Conservation (phyloP, 495 filamentous ascomycete species). For the Saxophila tyrrhenica region DNA sequence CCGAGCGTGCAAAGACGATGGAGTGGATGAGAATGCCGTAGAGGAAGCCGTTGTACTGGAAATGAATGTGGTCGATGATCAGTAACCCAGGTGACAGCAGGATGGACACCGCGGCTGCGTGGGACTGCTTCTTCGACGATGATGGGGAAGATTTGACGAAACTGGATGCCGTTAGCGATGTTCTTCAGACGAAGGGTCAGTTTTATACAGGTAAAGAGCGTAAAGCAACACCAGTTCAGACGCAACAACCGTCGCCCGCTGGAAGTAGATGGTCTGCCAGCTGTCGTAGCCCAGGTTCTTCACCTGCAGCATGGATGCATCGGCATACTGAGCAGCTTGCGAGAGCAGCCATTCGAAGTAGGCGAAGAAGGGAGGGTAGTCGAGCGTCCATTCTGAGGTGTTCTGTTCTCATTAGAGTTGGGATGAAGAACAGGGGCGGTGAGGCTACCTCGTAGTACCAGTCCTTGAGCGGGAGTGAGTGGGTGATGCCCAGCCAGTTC, state of each 20-base stretch:
- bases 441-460: conserved; percentile 80
- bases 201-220: conserved; percentile 60
- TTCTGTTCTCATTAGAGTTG: conserved; percentile 43
- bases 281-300: conserved; percentile 72
- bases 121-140: conserved; percentile 59
- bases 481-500: conserved; percentile 92
- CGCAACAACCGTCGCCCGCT: conserved; percentile 74
- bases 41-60: conserved; percentile 96
- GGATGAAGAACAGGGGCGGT: neutral
- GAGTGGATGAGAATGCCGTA: conserved; percentile 84
- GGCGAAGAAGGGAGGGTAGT: conserved; percentile 97
- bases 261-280: conserved; percentile 88
- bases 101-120: conserved; percentile 79
- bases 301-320: conserved; percentile 75
- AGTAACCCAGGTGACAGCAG: conserved; percentile 84
- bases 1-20: conserved; percentile 66
- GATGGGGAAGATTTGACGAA: conserved; percentile 51
- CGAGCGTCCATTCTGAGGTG: conserved; percentile 97
- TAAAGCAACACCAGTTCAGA: conserved; percentile 75
- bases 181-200: neutral
- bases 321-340: conserved; percentile 60
- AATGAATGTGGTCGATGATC: conserved; percentile 98
- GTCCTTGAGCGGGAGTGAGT: conserved; percentile 73
- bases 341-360: conserved; percentile 92
- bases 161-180: neutral